These are phyloP conservation scores for Exophiala dermatitidis DNA, from an alignment of 2,329 filamentous ascomycete species.

Conservation along the genomic window DNA sequence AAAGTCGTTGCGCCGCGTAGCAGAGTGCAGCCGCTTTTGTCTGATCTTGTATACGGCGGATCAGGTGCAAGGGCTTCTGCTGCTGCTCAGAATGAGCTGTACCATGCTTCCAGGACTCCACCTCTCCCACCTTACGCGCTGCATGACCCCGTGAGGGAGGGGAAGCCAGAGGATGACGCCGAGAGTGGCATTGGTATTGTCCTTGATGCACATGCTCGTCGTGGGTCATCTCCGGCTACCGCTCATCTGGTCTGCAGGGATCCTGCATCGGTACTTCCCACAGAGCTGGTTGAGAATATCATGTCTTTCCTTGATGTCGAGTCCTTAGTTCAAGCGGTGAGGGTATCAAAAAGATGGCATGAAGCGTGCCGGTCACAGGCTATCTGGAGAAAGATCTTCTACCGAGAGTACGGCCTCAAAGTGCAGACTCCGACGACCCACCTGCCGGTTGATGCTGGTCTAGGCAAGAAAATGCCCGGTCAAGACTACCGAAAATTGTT, in stretches of 20 bases:
- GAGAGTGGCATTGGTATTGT: constrained; percentile 45
- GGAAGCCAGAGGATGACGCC: constrained; percentile 35
- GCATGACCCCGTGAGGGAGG: constrained; percentile 22
- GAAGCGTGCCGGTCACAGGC: constrained; percentile 49
- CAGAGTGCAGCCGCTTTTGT: constrained; percentile 35
- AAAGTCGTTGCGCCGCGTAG: constrained; percentile 22
- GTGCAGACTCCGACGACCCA: constrained; percentile 2
- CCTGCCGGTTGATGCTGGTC: constrained; percentile 36
- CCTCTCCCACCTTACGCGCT: constrained; percentile 28
- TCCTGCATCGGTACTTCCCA: constrained; percentile 49
- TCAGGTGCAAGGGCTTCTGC: constrained; percentile 43
- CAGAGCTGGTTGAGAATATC: constrained; percentile 53
- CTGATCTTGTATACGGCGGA: constrained; percentile 36
- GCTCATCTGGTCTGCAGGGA: constrained; percentile 41
- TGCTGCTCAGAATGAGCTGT: constrained; percentile 43
- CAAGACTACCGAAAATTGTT: constrained; percentile 87
- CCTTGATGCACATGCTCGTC: constrained; percentile 33
- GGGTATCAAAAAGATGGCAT: constrained; percentile 53
- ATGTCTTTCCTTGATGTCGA: constrained; percentile 53
- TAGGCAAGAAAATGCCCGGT: constrained; percentile 49
- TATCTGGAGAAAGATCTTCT: constrained; percentile 58
- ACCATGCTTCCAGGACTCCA: constrained; percentile 26
- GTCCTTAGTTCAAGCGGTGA: constrained; percentile 49
- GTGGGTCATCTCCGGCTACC: constrained; percentile 33
- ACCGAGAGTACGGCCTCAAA: constrained; percentile 44